phyloP scores from a whole-genome alignment of 2,329 filamentous ascomycete genomes.

The Lasiodiplodia sp. region DNA sequence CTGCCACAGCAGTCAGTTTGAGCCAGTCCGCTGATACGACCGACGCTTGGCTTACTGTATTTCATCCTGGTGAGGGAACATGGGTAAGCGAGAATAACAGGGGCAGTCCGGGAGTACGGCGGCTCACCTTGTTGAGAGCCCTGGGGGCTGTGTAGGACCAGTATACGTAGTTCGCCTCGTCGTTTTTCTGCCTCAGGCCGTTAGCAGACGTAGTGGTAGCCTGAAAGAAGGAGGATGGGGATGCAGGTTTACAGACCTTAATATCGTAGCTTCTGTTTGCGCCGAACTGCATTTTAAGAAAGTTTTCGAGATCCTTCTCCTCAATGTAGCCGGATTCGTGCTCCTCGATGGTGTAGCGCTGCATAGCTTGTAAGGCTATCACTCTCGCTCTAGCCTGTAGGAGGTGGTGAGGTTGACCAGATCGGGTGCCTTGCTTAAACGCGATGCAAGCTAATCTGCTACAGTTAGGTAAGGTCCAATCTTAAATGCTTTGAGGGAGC shows the following conservation, averaged over 20 bases:
- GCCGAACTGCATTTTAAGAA: constrained; percentile 12
- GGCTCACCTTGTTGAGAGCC: constrained; percentile 7
- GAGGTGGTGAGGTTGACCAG: neutral
- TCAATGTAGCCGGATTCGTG: constrained; percentile 19
- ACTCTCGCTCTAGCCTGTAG: neutral
- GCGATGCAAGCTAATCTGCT: neutral
- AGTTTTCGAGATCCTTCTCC: neutral
- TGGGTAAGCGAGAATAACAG: constrained; percentile 11
- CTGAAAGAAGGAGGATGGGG: neutral
- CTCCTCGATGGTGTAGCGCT: constrained; percentile 14
- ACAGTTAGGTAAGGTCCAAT: neutral
- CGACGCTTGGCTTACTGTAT: constrained; percentile 8
- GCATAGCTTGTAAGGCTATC: neutral
- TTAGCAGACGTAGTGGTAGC: neutral
- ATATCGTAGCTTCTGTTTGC: neutral
- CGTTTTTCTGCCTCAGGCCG: neutral
- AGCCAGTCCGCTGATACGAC: neutral
- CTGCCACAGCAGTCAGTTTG: neutral
- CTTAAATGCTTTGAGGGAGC: neutral
- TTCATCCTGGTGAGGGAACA: constrained; percentile 6
- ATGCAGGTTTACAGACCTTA: neutral
- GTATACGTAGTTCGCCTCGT: constrained; percentile 20
- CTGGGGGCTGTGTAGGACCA: constrained; percentile 18
- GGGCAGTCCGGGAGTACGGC: neutral
- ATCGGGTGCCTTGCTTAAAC: neutral